Evolutionary conservation across 2,329 filamentous ascomycete species (phyloP), one percentile per base, ranked within the genome.

Genomic region (Dactylellina drechsleri): DNA sequence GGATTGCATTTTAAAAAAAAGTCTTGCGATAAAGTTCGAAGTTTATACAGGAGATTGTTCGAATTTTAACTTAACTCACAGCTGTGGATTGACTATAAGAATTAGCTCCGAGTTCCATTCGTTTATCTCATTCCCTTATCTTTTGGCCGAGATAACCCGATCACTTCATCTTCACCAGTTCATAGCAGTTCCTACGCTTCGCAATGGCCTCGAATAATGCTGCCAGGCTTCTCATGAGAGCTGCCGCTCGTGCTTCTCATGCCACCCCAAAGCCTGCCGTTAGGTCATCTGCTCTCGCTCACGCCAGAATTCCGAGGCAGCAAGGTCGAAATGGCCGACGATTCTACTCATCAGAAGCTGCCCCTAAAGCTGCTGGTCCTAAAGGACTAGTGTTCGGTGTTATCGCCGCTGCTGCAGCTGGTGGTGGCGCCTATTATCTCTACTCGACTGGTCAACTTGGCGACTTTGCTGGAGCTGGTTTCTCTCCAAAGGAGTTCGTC

Each of bases 401-500:
- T 26, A n/a, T 79, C 54, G 68, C 76, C 18, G 73, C 78, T 20
- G 72, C 66, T 54, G 31, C 31, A 36, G 59, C 66, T 62, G 78
- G 76, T 62, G 78, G 78, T 61, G 77, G 67, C 45, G 78, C 67
- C 57, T 79, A 79, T 67, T 79, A 78, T 58, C 75, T 79, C 52
- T 78, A 79, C 68, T 66, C 74, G 52, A 78, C 76, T 16, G 77
- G 77, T 13, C 77, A 77, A 62, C 75, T 78, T 18, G 60, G 58
- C 45, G 41, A 65, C 31, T 64, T 77, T 16, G 50, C 59, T 64
- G 68, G 58, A 41, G 49, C 57, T 70, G 50, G 74, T 56, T 31
- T 66, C 49, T 36, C 80, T 41, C 78, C 85, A 81, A 87, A 87
- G 81, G 81, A 87, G 79, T 90, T 94, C 84, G 87, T 85, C 60